Percentiles rank a stretch among this genome's conserved stretches.
phyloP scores from a whole-genome alignment of 495 filamentous ascomycete genomes.

The Aspergillus sparsus region DNA sequence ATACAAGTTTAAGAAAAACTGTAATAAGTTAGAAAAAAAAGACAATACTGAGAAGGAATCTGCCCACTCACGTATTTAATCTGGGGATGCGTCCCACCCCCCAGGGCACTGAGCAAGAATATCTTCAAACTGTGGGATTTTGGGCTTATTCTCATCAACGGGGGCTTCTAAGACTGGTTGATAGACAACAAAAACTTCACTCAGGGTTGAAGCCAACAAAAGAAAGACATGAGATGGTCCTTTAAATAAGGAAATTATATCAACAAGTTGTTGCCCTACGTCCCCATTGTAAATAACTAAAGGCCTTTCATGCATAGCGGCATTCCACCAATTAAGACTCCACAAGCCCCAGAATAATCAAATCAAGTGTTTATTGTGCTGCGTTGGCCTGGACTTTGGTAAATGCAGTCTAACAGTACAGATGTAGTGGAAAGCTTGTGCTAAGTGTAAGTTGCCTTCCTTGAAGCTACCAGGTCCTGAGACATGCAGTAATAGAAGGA shows the following conservation, averaged over 20 bases:
- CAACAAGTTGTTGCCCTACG: constrained; percentile 35
- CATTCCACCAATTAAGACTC: constrained; percentile 60
- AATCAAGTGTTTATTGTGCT: constrained; percentile 26
- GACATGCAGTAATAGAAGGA: constrained; percentile 37
- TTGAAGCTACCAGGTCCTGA: constrained; percentile 38
- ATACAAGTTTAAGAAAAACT: constrained; percentile 26
- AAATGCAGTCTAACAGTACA: constrained; percentile 63
- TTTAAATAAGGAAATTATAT: constrained; percentile 25
- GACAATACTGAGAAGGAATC: not conserved
- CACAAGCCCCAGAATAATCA: constrained; percentile 63
- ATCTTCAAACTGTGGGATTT: constrained; percentile 62
- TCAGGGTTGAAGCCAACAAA: constrained; percentile 48
- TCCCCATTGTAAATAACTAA: constrained; percentile 64
- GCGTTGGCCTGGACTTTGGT: constrained; percentile 27
- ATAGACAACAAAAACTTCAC: constrained; percentile 61
- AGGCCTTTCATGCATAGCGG: constrained; percentile 61
- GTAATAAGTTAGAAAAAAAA: constrained; percentile 9
- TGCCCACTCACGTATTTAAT: constrained; percentile 19
- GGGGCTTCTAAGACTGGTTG: constrained; percentile 41
- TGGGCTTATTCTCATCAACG: constrained; percentile 40
- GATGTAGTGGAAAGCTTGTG: constrained; percentile 51
- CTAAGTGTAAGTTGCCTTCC: constrained; percentile 33
- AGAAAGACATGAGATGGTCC: constrained; percentile 46
- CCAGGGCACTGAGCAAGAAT: constrained; percentile 30
- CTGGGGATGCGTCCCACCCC: constrained; percentile 15